phyloP scores from a whole-genome alignment of 495 filamentous ascomycete genomes.

The Hyaloscypha hepaticicola region DNA sequence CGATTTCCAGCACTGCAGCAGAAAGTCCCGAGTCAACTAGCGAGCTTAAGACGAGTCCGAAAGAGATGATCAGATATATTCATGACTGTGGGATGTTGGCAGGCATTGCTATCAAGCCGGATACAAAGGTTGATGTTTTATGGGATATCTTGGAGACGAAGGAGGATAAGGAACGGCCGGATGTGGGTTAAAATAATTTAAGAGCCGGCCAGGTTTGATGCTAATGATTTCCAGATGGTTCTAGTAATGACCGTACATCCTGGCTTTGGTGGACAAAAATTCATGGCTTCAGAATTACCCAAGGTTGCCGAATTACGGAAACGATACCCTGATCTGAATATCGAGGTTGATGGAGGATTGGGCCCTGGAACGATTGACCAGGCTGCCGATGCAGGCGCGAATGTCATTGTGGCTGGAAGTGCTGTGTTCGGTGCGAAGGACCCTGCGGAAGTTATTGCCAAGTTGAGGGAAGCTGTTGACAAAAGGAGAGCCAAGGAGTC shows the following conservation, averaged over 20 bases:
- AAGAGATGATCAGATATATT: constrained; percentile 84
- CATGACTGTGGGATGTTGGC: constrained; percentile 87
- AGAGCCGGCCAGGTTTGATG: background rate
- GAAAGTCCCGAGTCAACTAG: constrained; percentile 68
- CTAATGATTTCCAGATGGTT: constrained; percentile 69
- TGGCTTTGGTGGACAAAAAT: constrained; percentile 96
- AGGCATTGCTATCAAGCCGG: constrained; percentile 93
- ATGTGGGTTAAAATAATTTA: constrained; percentile 60
- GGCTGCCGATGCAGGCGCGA: constrained; percentile 93
- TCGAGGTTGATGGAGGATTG: constrained; percentile 94
- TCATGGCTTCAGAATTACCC: constrained; percentile 92
- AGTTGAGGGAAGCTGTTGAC: constrained; percentile 78
- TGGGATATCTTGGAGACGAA: constrained; percentile 80
- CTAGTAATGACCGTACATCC: constrained; percentile 98
- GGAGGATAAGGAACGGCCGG: constrained; percentile 73
- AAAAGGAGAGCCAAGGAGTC: constrained; percentile 40
- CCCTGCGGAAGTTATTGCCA: constrained; percentile 77
- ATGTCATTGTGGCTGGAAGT: constrained; percentile 97
- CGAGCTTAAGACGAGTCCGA: constrained; percentile 69
- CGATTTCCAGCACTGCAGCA: constrained; percentile 77
- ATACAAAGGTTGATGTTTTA: constrained; percentile 83
- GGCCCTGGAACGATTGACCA: constrained; percentile 87
- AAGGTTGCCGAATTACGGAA: constrained; percentile 83
- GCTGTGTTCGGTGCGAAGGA: constrained; percentile 93
- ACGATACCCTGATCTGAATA: constrained; percentile 87